A percentile compares a stretch with the other conserved stretches of the same genome.
These are phyloP conservation scores for Solanum chilense DNA, from an alignment of 257 asterid genomes.

Conservation along the genomic window DNA sequence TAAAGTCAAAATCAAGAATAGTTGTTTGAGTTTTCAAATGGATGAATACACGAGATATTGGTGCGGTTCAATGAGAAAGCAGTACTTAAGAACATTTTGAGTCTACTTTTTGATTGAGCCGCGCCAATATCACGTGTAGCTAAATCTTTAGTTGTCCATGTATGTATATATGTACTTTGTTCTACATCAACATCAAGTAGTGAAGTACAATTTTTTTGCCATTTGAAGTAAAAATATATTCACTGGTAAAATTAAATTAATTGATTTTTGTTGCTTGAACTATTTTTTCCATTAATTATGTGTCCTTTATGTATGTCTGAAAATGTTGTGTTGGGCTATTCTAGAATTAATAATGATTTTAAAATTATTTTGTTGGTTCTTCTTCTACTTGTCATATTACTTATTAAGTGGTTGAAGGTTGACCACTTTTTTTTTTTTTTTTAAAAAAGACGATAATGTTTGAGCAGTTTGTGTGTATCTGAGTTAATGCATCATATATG, in stretches of 20 bases:
- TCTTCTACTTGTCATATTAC: background rate
- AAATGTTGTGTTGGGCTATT: background rate
- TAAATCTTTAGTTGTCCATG: background rate
- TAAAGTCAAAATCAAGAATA: background rate
- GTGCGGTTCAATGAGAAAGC: slow-evolving; percentile 28
- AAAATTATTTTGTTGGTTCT: background rate
- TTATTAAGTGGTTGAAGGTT: background rate
- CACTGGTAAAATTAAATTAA: background rate
- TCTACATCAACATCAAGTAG: background rate
- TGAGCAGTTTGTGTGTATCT: background rate
- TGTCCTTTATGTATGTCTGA: background rate
- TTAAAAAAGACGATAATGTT: background rate
- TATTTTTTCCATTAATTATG: too few relatives aligned
- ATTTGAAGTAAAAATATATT: background rate
- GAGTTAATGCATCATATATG: background rate
- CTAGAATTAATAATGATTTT: background rate
- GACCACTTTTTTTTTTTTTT: background rate
- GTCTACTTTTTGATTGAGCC: slow-evolving; percentile 26
- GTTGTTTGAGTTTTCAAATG: background rate
- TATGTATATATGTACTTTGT: background rate
- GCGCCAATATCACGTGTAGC: slow-evolving; percentile 24
- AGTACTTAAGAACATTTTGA: background rate
- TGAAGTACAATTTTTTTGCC: background rate
- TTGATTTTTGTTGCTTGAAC: background rate
- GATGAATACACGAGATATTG: slow-evolving; percentile 18